A percentile compares a stretch with the other conserved stretches of the same genome.
Conservation (phyloP, 2,329 filamentous ascomycete genomes). For the Berkeleyomyces rouxiae region DNA sequence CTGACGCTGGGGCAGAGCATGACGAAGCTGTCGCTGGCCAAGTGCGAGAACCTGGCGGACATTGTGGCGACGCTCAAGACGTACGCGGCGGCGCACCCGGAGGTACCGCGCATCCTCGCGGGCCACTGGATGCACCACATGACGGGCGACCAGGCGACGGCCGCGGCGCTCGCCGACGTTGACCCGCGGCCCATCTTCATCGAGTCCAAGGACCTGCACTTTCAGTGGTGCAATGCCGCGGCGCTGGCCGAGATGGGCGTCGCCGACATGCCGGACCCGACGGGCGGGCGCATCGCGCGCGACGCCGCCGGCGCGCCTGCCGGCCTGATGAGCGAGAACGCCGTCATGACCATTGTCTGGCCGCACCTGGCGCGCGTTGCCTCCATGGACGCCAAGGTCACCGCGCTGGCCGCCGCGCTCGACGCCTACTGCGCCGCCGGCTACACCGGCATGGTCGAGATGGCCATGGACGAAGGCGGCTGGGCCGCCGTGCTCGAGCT, state of each 20-base stretch:
- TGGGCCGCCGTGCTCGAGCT: constrained; percentile 36
- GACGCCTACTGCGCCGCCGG: constrained; percentile 33
- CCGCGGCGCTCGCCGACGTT: constrained; percentile 30
- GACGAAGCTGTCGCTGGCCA: constrained; percentile 31
- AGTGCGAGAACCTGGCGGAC: constrained; percentile 31
- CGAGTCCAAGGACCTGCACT: constrained; percentile 40
- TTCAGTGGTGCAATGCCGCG: constrained; percentile 37
- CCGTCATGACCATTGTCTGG: constrained; percentile 37
- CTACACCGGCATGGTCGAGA: constrained; percentile 39
- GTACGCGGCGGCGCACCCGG: constrained; percentile 30
- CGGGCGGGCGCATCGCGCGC: constrained; percentile 35
- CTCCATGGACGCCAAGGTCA: constrained; percentile 30
- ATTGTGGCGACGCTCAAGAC: constrained; percentile 30
- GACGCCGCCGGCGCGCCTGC: constrained; percentile 30
- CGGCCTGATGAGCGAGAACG: constrained; percentile 36
- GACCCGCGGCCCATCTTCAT: constrained; percentile 39
- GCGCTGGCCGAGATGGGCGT: constrained; percentile 34
- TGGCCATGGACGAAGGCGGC: constrained; percentile 43
- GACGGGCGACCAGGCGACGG: constrained; percentile 29
- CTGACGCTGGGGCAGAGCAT: constrained; percentile 37
- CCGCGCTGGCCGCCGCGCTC: constrained; percentile 32
- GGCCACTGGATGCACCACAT: constrained; percentile 39
- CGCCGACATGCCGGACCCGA: constrained; percentile 27
- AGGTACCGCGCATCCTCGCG: constrained; percentile 33
- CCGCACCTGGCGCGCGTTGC: constrained; percentile 34